Percentiles rank a stretch among this genome's conserved stretches.
Evolutionary conservation across 1,139 yeast genomes (phyloP).

Genomic region (Suhomyces terraborum): DNA sequence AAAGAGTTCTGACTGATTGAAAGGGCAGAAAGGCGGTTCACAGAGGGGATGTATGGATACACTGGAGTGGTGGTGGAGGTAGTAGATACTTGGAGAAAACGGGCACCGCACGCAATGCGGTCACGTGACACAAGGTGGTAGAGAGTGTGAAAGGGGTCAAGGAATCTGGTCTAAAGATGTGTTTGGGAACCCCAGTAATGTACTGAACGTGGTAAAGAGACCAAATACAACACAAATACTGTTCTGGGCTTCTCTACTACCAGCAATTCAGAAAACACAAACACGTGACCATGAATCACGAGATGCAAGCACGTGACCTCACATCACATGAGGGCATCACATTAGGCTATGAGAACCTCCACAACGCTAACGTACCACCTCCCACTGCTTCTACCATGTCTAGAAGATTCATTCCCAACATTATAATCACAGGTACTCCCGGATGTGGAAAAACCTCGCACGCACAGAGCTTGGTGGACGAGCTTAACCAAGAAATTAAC

Average conservation of each 20-base stretch:
- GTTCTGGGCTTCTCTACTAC: no score
- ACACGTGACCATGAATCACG: no score
- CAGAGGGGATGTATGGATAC: background rate
- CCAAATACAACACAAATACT: no score
- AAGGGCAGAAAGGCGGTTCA: background rate
- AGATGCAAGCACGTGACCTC: background rate
- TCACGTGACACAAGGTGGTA: background rate
- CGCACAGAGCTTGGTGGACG: slow-evolving; percentile 60
- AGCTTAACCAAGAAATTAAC: slow-evolving; percentile 28
- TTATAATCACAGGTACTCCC: slow-evolving; percentile 94
- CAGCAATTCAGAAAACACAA: no score
- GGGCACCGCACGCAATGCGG: background rate
- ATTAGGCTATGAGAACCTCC: background rate
- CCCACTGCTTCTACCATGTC: slow-evolving; percentile 22
- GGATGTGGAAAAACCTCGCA: slow-evolving; percentile 97
- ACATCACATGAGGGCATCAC: background rate
- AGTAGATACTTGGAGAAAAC: slow-evolving; percentile 3
- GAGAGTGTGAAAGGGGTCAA: background rate
- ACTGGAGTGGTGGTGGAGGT: background rate
- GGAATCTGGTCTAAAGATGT: no score
- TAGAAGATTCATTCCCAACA: slow-evolving; percentile 64
- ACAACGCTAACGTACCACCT: slow-evolving; percentile 1
- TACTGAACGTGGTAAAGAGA: no score
- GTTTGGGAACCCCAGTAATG: no score
- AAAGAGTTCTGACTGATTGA: background rate